Percentiles rank a stretch among this genome's conserved stretches.
These are phyloP conservation scores for Epichloe glyceriae DNA, from an alignment of 2,329 filamentous ascomycete species.

Conservation along the genomic window DNA sequence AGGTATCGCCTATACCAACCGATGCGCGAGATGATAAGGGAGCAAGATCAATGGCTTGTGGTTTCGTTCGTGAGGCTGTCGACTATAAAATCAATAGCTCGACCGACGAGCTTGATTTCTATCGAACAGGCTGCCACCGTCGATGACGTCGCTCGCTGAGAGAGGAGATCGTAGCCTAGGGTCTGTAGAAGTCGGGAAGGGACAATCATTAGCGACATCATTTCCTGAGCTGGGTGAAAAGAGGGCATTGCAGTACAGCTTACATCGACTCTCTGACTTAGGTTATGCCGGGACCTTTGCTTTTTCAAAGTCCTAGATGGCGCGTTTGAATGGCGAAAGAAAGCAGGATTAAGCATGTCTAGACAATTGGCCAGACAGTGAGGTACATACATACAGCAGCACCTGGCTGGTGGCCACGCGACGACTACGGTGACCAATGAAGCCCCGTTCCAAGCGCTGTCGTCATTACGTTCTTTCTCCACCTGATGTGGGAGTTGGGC, in stretches of 20 bases:
- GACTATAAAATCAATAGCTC: neutral
- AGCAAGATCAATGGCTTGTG: neutral
- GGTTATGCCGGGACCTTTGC: neutral
- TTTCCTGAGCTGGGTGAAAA: neutral
- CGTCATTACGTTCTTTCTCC: no score
- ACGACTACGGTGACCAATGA: no score
- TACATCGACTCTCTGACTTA: no score
- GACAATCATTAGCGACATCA: neutral
- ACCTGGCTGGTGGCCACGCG: no score
- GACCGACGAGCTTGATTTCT: neutral
- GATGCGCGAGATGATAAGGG: no score
- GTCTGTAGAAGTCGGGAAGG: neutral
- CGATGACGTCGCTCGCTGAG: slow-evolving; percentile 1
- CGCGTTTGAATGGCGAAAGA: no score
- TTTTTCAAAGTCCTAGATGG: neutral
- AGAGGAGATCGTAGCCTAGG: neutral
- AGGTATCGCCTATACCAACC: neutral
- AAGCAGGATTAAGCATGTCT: no score
- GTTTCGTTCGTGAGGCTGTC: neutral
- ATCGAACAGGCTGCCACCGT: neutral
- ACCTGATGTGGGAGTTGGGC: no score
- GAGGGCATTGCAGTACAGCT: neutral
- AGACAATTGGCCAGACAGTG: no score
- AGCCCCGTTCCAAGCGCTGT: no score
- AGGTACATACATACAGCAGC: no score